phyloP scores from a whole-genome alignment of 371 early-diverging fungal species.

The Fennellomyces sp. region DNA sequence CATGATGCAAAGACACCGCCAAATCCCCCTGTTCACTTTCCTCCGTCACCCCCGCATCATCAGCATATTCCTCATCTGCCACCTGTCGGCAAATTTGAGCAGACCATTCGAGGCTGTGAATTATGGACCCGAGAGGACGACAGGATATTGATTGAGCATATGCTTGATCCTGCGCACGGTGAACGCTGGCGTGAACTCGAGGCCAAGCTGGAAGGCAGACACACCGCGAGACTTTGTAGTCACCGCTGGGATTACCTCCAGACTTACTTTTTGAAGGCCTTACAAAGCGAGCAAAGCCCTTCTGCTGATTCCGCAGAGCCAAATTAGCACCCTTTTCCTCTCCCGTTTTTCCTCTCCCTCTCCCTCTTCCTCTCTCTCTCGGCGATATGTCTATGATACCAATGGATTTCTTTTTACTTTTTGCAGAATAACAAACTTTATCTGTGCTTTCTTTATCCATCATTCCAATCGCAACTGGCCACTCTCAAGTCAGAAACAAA shows the following conservation, averaged over 20 bases:
- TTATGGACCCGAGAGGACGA: conserved; percentile 25
- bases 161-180: conserved; percentile 11
- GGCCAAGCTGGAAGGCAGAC: conserved; percentile 21
- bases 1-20: not conserved
- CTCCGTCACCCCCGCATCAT: conserved; percentile 10
- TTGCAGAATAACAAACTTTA: no score
- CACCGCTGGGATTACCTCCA: conserved; percentile 26
- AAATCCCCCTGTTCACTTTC: not conserved
- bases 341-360: not conserved
- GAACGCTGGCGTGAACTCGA: conserved; percentile 20
- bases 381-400: no score
- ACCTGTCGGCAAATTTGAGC: conserved; percentile 33
- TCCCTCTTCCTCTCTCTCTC: no score
- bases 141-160: conserved; percentile 19
- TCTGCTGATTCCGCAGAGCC: no score
- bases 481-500: no score
- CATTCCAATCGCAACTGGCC: no score
- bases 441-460: no score
- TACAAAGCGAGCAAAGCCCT: not conserved
- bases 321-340: not conserved
- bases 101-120: conserved; percentile 46
- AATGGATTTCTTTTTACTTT: no score
- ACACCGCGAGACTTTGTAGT: conserved; percentile 17
- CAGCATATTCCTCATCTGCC: conserved; percentile 17
- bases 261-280: conserved; percentile 11